Evolutionary conservation across 2,329 filamentous ascomycete genomes (phyloP).

Genomic region (Metarhizium humberi): DNA sequence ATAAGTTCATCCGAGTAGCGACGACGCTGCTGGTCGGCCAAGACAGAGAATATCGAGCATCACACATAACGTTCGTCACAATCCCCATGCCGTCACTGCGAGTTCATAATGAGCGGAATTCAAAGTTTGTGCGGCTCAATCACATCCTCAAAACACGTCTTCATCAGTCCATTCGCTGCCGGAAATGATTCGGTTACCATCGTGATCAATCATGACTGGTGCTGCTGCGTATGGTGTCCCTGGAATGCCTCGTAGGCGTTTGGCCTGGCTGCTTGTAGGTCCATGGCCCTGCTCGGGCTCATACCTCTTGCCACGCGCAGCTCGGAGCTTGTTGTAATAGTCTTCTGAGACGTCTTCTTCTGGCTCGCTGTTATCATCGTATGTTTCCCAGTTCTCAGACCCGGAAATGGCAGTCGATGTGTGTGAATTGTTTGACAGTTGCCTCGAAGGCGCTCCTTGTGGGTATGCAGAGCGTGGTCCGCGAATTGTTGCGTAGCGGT

Average conservation of each 20-base stretch:
- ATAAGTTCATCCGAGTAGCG: background rate
- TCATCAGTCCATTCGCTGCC: slow-evolving; percentile 61
- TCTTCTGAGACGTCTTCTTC: slow-evolving; percentile 67
- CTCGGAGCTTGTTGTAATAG: slow-evolving; percentile 71
- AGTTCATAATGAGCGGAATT: background rate
- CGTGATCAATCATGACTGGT: slow-evolving; percentile 42
- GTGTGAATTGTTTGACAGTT: slow-evolving; percentile 57
- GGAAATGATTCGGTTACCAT: slow-evolving; percentile 53
- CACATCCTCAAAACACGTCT: slow-evolving; percentile 38
- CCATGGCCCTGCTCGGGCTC: slow-evolving; percentile 37
- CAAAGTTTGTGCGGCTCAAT: background rate
- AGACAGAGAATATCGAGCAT: background rate
- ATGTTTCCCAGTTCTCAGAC: slow-evolving; percentile 97
- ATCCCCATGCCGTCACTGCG: background rate
- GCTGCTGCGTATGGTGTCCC: slow-evolving; percentile 28
- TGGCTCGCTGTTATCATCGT: slow-evolving; percentile 72
- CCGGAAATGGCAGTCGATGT: slow-evolving; percentile 70
- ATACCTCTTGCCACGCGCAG: slow-evolving; percentile 56
- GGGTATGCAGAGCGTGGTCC: slow-evolving; percentile 25
- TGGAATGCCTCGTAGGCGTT: slow-evolving; percentile 45
- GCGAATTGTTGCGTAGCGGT: slow-evolving; percentile 33
- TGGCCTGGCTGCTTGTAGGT: slow-evolving; percentile 34
- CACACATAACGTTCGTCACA: background rate
- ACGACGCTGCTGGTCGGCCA: background rate
- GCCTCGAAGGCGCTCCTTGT: slow-evolving; percentile 42